Evolutionary conservation across 208 protist genomes (phyloP), one percentile per base, ranked within the genome.

Genomic region (Crithidia mellificae): DNA sequence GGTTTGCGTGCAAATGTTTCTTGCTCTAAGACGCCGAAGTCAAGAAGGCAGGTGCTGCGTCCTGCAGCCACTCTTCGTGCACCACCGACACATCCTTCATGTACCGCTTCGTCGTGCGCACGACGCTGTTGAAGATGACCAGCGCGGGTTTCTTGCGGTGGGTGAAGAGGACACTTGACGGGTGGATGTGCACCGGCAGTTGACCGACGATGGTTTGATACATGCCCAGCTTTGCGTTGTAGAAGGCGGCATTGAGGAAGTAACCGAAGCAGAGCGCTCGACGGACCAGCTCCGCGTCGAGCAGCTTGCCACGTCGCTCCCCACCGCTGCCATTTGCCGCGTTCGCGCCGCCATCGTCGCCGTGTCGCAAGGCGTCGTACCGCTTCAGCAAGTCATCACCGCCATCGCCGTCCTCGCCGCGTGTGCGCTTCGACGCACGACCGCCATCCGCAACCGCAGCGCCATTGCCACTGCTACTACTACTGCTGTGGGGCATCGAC

Each of bases 41-140:
- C 17, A 92, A 68, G 65, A 93, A 92, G 0, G 74, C 77, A 11
- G 87, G 83, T 7, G 88, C 82, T 11, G 90, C 88, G 22, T 94
- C 90, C 50, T 78, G 78, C 43, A 97, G 78, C 92, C 89, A 95
- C 39, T 95, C 86, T 71, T 97, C 90, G 17, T 92, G 82, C 36
- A 97, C 81, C 17, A 94, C 87, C 0, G 88, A 88, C 6, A 97
- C 81, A 62, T 95, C 88, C 63, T 94, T 93, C 87, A 97, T 95
- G 78, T 94, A 97, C 34, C 83, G 80, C 69, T 93, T 94, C 20
- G 85, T 95, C 8, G 92, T 97, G 27, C 83, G 85, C 22, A 97
- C 88, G 11, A 97, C 84, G 53, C 78, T 93, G 77, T 92, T 89
- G 68, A 94, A 97, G 12, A 97, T 53, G 1, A 97, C 88, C 6